Base-by-base conservation (phyloP, 352 stramenopile genomes). In the Globisporangium spiculum region DNA sequence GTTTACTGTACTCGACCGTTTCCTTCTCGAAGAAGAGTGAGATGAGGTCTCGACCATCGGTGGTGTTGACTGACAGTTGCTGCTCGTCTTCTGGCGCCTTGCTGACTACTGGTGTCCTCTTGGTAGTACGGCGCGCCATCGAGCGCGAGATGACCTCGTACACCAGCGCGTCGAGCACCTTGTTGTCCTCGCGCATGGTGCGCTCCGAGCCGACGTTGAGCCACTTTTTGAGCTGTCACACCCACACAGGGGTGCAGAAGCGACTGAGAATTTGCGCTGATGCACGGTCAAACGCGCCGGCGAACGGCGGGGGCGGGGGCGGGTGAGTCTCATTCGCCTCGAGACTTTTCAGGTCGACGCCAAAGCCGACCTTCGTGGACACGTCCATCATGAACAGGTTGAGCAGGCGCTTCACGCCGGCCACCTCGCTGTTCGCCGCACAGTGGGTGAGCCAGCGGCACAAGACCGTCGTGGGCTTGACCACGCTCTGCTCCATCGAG, bases 341-440 rank as follows among this genome's bases (percentile, higher is more conserved):
- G 6, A 88, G 65, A 1, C 68, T 66, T 8, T 70, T 44, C 22
- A 88, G 46, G 41, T 85, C 69, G 36, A 83, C 71, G 48, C 80
- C 80, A 69, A 88, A 89, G 27, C 74, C 78, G 54, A 90, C 86
- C 38, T 82, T 71, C 1, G 75, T 75, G 60, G 89, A 89, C 34
- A 81, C 74, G 54, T 90, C 82, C 63, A 86, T 75, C 30, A 80
- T 89, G 58, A 85, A 80, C 9, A 69, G 50, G 65, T 79, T 60
- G 4, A 84, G 38, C 32, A 83, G 55, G 5, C 67, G 59, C 53
- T 79, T 76, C 22, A 83, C 18, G 8, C 71, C 44, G 8, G 68
- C 44, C 0, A 6, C 9, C 20, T 59, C 53, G 5, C 62, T 22
- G 5, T 9, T 10, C 3, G 9, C 10, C 10, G 46, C 12, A 16